Percentiles rank a stretch among this genome's conserved stretches.
These are phyloP conservation scores for Grosmannia clavigera DNA, from an alignment of 2,329 filamentous ascomycete species.

Conservation along the genomic window DNA sequence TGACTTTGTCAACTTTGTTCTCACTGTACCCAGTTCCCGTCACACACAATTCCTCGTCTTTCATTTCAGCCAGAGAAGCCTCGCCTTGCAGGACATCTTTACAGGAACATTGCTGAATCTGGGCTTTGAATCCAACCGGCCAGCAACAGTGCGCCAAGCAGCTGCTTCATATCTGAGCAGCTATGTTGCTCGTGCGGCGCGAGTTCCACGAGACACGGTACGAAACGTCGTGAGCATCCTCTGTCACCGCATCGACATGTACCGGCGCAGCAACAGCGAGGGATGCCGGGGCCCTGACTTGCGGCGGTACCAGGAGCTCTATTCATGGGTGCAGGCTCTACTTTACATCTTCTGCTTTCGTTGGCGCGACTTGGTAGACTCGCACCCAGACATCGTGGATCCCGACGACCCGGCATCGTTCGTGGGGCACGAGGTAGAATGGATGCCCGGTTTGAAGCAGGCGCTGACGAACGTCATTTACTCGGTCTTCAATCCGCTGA, in stretches of 20 bases:
- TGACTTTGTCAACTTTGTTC: slow-evolving; percentile 77
- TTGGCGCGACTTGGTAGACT: slow-evolving; percentile 76
- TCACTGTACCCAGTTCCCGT: slow-evolving; percentile 82
- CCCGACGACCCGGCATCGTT: slow-evolving; percentile 49
- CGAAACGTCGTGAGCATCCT: slow-evolving; percentile 72
- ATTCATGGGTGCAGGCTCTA: slow-evolving; percentile 75
- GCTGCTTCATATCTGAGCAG: slow-evolving; percentile 88
- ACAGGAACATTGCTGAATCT: slow-evolving; percentile 64
- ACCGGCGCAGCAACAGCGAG: slow-evolving; percentile 60
- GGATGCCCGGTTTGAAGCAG: slow-evolving; percentile 63
- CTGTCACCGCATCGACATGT: slow-evolving; percentile 61
- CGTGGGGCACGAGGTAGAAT: slow-evolving; percentile 60
- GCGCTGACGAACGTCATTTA: slow-evolving; percentile 67
- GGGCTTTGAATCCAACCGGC: slow-evolving; percentile 57
- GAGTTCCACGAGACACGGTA: slow-evolving; percentile 65
- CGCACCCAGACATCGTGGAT: slow-evolving; percentile 47
- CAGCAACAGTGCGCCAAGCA: slow-evolving; percentile 65
- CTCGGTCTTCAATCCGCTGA: slow-evolving; percentile 84
- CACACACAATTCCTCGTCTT: slow-evolving; percentile 95
- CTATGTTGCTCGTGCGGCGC: slow-evolving; percentile 82
- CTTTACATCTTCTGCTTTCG: slow-evolving; percentile 97
- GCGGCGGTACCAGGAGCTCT: slow-evolving; percentile 72
- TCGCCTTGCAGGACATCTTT: slow-evolving; percentile 69
- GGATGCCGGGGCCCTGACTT: slow-evolving; percentile 75
- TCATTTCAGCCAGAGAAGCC: slow-evolving; percentile 79